Evolutionary conservation across 2,329 filamentous ascomycete species (phyloP), one percentile per base, ranked within the genome.

Genomic region (Madurella fahalii): DNA sequence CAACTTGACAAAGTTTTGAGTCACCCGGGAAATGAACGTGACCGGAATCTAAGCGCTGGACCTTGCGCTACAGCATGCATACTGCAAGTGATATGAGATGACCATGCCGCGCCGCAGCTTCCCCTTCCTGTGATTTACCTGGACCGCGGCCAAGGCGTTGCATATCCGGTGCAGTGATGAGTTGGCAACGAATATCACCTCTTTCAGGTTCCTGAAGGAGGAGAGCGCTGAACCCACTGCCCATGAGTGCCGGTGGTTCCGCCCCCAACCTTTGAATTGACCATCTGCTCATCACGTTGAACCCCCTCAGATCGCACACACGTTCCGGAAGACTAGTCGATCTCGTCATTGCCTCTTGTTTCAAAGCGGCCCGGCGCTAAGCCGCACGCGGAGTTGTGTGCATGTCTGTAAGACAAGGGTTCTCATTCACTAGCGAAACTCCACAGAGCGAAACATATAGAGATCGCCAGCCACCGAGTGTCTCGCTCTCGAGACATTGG

Each of bases 91-190:
- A 25, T 25, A 25, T 25, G 25, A 25, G 25, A 25, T 25, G 25
- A 25, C 25, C 25, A 25, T 25, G 25, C 7, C 25, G 25, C 25
- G 25, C 25, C 25, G 7, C 25, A 25, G 25, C 25, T 37, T 37
- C 9, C 13, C 34, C 34, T 37, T 37, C 2, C 34, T 12, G 31
- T 34, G 34, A 37, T 4, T 37, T 4, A 9, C 34, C 9, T 37
- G 34, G 34, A 37, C 9, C 34, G 34, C 34, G 34, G 11, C 34
- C 45, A 17, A 15, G 15, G 40, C 4, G 32, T 42, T 45, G 49
- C 49, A 52, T 45, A 40, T 16, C 41, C 49, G 32, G 31, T 16
- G 34, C 49, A 46, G 47, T 30, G 51, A 53, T 53, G 51, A 42
- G 51, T 43, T 53, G 51, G 51, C 45, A 46, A 41, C 30, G 39